A percentile compares a stretch with the other conserved stretches of the same genome.
phyloP scores from a whole-genome alignment of 1,284 basidiomycete genomes.

The Fistulinella cinereoalba region DNA sequence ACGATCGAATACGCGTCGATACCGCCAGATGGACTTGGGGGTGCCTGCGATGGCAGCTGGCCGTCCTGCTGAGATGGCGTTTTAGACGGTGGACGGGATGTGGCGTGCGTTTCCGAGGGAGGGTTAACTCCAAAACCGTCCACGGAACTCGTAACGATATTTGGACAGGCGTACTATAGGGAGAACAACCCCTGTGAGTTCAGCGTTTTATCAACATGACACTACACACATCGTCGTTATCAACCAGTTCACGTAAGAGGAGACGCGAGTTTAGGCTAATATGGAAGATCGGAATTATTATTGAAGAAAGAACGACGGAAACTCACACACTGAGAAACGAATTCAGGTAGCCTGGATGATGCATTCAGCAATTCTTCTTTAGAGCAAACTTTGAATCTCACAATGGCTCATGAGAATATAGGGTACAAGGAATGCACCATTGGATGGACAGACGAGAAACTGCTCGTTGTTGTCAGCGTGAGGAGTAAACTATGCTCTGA shows the following conservation, averaged over 20 bases:
- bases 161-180: slow-evolving; percentile 21
- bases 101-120: slow-evolving; percentile 5
- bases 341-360: slow-evolving; percentile 27
- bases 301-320: neutral
- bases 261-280: slow-evolving; percentile 30
- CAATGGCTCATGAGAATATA: slow-evolving; percentile 36
- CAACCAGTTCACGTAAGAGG: slow-evolving; percentile 28
- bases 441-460: slow-evolving; percentile 32
- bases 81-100: neutral
- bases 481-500: neutral
- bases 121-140: slow-evolving; percentile 19
- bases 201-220: neutral
- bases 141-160: slow-evolving; percentile 22
- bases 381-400: neutral
- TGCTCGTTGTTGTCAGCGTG: slow-evolving; percentile 4
- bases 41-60: neutral
- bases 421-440: slow-evolving; percentile 33
- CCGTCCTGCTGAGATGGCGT: neutral
- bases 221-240: slow-evolving; percentile 25
- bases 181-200: neutral
- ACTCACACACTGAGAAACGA: slow-evolving; percentile 35
- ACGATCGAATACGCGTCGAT: slow-evolving; percentile 15
- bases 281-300: neutral
- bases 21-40: neutral
- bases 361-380: neutral